Conservation (phyloP, 2,329 filamentous ascomycete genomes). For the Fusarium miscanthi region DNA sequence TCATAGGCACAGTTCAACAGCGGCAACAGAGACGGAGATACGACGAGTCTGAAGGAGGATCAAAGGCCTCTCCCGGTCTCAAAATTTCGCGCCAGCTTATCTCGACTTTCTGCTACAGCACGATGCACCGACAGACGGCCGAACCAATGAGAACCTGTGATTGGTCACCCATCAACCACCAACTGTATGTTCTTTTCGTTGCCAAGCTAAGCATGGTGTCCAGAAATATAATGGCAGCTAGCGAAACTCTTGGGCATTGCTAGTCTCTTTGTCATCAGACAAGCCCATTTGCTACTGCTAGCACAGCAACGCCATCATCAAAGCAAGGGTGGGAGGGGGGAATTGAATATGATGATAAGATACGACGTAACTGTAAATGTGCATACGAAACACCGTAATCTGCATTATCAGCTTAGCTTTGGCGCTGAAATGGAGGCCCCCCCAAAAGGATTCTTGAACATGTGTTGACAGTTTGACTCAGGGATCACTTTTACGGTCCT, state of each 20-base stretch:
- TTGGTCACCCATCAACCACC: constrained; percentile 16
- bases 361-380: constrained; percentile 18
- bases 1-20: constrained; percentile 18
- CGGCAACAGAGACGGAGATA: constrained; percentile 9
- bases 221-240: not conserved
- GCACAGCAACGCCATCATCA: constrained; percentile 12
- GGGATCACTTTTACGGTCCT: not conserved
- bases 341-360: constrained; percentile 21
- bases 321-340: constrained; percentile 14
- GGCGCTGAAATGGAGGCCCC: not conserved
- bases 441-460: not conserved
- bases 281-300: constrained; percentile 23
- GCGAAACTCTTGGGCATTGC: constrained; percentile 2
- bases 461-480: constrained; percentile 1
- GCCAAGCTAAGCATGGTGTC: not conserved
- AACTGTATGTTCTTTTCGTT: not conserved
- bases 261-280: constrained; percentile 26
- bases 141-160: not conserved
- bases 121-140: constrained; percentile 2
- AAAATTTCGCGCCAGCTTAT: not conserved
- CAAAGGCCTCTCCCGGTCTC: not conserved
- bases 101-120: not conserved
- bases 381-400: constrained; percentile 8
- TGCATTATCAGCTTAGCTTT: constrained; percentile 12
- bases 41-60: not conserved